These are phyloP conservation scores for Asterionellopsis glacialis DNA, from an alignment of 108 stramenopile genomes.

Conservation along the genomic window DNA sequence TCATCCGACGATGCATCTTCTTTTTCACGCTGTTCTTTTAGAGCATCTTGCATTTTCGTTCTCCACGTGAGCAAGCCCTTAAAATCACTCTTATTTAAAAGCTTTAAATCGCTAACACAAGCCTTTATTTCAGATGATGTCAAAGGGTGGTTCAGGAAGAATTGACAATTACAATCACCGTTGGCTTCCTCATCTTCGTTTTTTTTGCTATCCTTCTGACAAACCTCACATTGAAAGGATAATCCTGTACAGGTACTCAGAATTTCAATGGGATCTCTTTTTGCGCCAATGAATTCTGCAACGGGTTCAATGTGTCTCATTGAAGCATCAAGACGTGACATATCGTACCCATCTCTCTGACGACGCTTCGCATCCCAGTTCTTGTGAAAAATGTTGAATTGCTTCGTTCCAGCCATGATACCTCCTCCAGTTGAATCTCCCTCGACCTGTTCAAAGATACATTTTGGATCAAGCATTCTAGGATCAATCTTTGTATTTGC, in stretches of 20 bases:
- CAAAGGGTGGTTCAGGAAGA: constrained; percentile 69
- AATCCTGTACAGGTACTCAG: constrained; percentile 87
- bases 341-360: constrained; percentile 91
- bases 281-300: constrained; percentile 71
- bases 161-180: constrained; percentile 54
- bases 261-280: constrained; percentile 88
- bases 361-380: constrained; percentile 76
- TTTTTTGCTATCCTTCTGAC: constrained; percentile 25
- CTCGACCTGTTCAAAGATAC: constrained; percentile 89
- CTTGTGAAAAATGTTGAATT: constrained; percentile 91
- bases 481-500: constrained; percentile 92
- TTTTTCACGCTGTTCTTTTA: constrained; percentile 40
- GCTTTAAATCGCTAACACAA: constrained; percentile 85
- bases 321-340: constrained; percentile 72
- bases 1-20: constrained; percentile 25
- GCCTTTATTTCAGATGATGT: constrained; percentile 88
- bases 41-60: constrained; percentile 58
- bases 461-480: constrained; percentile 93
- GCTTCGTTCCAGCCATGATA: constrained; percentile 31
- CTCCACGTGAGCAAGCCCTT: constrained; percentile 92
- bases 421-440: constrained; percentile 73
- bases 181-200: constrained; percentile 3
- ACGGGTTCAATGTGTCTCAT: constrained; percentile 74
- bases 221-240: constrained; percentile 61
- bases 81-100: constrained; percentile 96